Evolutionary conservation across 2,329 filamentous ascomycete genomes (phyloP), one percentile per base, ranked within the genome.

Genomic region (Stagonosporopsis rhizophila): DNA sequence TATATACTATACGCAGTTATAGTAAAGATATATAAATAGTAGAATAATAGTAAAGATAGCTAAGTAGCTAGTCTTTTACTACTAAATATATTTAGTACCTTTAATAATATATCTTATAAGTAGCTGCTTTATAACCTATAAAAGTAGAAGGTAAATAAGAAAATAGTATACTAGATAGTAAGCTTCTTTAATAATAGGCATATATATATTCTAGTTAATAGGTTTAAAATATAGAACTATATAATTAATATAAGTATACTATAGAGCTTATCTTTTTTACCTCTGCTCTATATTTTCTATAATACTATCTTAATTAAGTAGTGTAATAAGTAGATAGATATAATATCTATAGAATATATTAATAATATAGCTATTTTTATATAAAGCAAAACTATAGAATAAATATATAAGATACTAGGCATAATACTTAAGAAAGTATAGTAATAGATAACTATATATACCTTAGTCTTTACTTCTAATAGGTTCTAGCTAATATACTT

Each of bases 221-320:
- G 48, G 28, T 61, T 58, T 19, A 42, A 42, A n/a, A 62, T 57
- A 6, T 38, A 30, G 37, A 44, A 32, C 6, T 65, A 64, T 32
- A 1, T 42, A 9, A 64, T 58, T 17, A 61, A 60, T 28, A 64
- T 61, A 30, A 68, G 68, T 11, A 70, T 73, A 32, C 70, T 69
- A 4, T 52, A 75, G 56, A 70, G 69, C 54, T 74, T 62, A 17
- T 67, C 61, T 17, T 62, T 74, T 1, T 74, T 59, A 19, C 70
- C 65, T 27, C 71, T 75, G 25, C 63, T 75, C 23, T 74, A 67
- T 58, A 57, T 75, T 30, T 72, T 72, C 67, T 75, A 73, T 52
- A 74, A 72, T 34, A 57, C 57, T 27, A 62, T 71, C 47, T 64
- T 75, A 1, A 53, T 75, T 48, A 63, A 72, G 22, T 44, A 41